Percentiles rank a stretch among this genome's conserved stretches.
phyloP scores from a whole-genome alignment of 2,329 filamentous ascomycete genomes.

The Huntiella savannae region DNA sequence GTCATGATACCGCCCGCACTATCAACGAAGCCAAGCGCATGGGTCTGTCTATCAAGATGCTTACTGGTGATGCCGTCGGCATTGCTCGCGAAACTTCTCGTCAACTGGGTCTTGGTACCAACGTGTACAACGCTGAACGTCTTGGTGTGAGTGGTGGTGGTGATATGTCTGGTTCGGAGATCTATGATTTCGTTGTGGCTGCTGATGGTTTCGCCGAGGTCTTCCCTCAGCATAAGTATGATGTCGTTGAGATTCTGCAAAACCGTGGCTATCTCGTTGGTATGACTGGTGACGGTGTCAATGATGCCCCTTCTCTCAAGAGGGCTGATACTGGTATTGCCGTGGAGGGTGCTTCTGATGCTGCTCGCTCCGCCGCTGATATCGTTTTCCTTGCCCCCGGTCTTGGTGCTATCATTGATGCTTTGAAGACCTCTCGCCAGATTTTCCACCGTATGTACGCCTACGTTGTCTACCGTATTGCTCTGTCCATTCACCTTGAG shows the following conservation, averaged over 20 bases:
- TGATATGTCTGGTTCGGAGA: constrained; percentile 83
- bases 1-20: constrained; percentile 76
- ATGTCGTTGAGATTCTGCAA: constrained; percentile 82
- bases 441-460: constrained; percentile 97
- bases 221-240: constrained; percentile 90
- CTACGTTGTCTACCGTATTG: constrained; percentile 90
- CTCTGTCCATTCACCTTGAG: constrained; percentile 75
- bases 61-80: constrained; percentile 85
- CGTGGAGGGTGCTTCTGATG: constrained; percentile 79
- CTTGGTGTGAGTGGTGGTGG: constrained; percentile 77
- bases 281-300: constrained; percentile 94
- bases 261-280: constrained; percentile 85
- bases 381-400: constrained; percentile 87
- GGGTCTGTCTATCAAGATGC: constrained; percentile 85
- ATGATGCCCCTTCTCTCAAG: constrained; percentile 81
- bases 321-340: constrained; percentile 95
- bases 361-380: constrained; percentile 76
- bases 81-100: constrained; percentile 84
- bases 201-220: constrained; percentile 90
- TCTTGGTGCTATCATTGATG: constrained; percentile 81
- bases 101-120: constrained; percentile 78
- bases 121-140: constrained; percentile 84
- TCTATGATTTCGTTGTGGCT: constrained; percentile 89
- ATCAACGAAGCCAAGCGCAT: constrained; percentile 77
- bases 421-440: constrained; percentile 78